phyloP scores from a whole-genome alignment of 2,329 filamentous ascomycete species.

The Ophiosphaerella herpotricha region DNA sequence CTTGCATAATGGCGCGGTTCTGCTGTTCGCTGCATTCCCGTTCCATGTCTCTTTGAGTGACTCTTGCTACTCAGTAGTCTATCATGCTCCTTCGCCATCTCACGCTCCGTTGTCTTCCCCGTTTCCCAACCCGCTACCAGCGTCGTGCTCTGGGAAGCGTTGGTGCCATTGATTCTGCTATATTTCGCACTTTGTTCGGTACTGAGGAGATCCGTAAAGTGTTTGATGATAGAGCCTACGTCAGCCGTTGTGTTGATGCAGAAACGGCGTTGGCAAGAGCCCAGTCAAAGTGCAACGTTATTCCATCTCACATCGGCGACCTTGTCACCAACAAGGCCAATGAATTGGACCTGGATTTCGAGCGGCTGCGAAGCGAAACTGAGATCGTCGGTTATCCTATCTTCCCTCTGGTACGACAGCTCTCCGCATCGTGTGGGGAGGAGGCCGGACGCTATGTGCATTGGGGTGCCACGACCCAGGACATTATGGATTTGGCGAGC shows the following conservation, averaged over 20 bases:
- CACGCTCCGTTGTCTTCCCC: constrained; percentile 24
- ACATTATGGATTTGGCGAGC: constrained; percentile 62
- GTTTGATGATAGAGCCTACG: constrained; percentile 57
- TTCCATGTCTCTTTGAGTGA: constrained; percentile 2
- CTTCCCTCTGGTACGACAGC: constrained; percentile 56
- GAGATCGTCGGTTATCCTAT: constrained; percentile 62
- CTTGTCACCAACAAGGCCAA: constrained; percentile 36
- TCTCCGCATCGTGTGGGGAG: constrained; percentile 47
- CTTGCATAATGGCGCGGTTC: constrained; percentile 9
- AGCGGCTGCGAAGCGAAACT: constrained; percentile 50
- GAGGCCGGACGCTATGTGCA: constrained; percentile 56
- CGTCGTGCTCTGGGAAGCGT: constrained; percentile 37
- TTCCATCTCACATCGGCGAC: constrained; percentile 49
- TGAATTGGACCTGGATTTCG: constrained; percentile 48
- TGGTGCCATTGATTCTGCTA: constrained; percentile 54
- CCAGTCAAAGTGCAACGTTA: constrained; percentile 54
- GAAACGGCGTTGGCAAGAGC: constrained; percentile 59
- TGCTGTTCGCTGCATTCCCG: constrained; percentile 8
- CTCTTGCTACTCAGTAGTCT: constrained; percentile 9
- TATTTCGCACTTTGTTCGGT: constrained; percentile 59
- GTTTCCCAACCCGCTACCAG: constrained; percentile 19
- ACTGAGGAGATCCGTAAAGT: constrained; percentile 57
- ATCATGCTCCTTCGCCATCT: constrained; percentile 37
- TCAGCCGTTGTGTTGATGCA: constrained; percentile 55
- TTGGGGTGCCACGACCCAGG: constrained; percentile 64